Evolutionary conservation across 768 basidiomycete species (phyloP), one percentile per base, ranked within the genome.

Genomic region (Amanita subjunquillea): DNA sequence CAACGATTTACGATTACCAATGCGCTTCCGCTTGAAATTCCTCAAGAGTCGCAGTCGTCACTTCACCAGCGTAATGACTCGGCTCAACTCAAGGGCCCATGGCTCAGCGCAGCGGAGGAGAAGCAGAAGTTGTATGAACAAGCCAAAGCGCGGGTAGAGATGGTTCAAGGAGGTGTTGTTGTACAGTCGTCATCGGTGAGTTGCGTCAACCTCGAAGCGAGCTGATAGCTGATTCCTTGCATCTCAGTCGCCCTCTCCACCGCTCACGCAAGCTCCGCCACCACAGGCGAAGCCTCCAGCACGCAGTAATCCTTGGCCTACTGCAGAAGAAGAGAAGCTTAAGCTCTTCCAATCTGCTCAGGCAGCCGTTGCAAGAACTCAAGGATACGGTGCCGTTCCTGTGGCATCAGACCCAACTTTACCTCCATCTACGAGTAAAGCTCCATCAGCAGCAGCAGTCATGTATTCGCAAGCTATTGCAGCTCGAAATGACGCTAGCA

Each of bases 261-360:
- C 57, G 37, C 44, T 59, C 56, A 57, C 60, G 20, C 57, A 55
- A 54, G 50, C 55, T 25, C 54, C 48, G 46, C 48, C 34, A 48
- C 32, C 43, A 51, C 54, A 30, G 50, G 56, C 37, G 54, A 62
- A 51, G 53, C 57, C 39, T 50, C 59, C 45, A 36, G 51, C 3
- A 47, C 44, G 60, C 17, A 55, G 54, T 29, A 59, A 62, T 29
- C 63, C 64, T 37, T 90, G 85, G 85, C 70, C 71, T 6, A 75
- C 82, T 1, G 86, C 90, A 0, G 88, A 89, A 65, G 78, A 82
- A 51, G 89, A 91, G 62, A 91, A 91, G 59, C 65, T 75, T 1
- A 72, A 76, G n/a, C 62, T 88, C n/a, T 89, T 76, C 64, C 71
- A 84, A 47, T 63, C 79, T 46, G 87, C 88, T 0, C 82, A 83